Conservation (phyloP, 148 eudicot species). For the Chenopodium album region DNA sequence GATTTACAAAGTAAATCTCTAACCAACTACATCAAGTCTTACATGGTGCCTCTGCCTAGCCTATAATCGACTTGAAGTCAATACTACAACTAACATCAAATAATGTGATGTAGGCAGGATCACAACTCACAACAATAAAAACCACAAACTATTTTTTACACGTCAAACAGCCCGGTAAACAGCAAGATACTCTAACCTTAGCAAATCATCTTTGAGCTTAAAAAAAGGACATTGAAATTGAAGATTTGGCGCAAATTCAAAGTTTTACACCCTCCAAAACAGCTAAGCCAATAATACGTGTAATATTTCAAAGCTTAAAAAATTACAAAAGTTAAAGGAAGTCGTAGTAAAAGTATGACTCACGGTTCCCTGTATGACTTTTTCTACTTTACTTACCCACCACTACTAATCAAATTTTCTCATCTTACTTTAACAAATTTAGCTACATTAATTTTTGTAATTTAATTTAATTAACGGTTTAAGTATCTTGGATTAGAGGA, state of each 20-base stretch:
- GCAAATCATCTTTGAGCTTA: background rate
- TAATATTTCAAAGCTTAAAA: constrained; percentile 4
- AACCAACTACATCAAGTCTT: too few relatives aligned
- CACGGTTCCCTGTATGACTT: background rate
- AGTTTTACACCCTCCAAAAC: background rate
- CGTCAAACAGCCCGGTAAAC: background rate
- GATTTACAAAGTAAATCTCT: too few relatives aligned
- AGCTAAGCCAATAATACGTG: constrained; percentile 3
- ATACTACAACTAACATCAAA: too few relatives aligned
- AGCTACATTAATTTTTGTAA: background rate
- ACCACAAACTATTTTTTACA: background rate
- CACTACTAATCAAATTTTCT: background rate
- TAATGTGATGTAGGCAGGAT: too few relatives aligned
- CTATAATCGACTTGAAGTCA: too few relatives aligned
- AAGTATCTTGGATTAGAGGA: too few relatives aligned
- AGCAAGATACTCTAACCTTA: background rate
- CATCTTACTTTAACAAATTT: background rate
- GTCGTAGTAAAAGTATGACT: background rate
- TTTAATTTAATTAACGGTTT: too few relatives aligned
- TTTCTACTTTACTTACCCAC: background rate
- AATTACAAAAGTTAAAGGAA: background rate
- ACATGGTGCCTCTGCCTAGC: too few relatives aligned
- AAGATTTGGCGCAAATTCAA: constrained; percentile 6
- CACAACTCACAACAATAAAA: too few relatives aligned
- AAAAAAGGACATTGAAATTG: background rate